Conservation (phyloP, 371 early-diverging fungal genomes). For the Circinella umbellata region DNA sequence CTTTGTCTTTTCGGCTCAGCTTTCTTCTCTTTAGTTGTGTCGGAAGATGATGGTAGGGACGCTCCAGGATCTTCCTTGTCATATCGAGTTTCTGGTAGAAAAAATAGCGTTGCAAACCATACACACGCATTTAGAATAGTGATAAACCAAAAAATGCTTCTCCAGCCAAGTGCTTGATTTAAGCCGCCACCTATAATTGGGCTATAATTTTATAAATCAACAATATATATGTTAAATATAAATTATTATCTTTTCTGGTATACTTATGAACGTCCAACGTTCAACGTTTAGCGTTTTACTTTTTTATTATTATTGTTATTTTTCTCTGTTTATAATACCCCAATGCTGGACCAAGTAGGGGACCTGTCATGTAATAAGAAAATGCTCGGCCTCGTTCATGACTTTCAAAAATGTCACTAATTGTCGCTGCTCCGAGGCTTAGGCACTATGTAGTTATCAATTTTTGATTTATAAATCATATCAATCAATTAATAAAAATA, state of each 20-base stretch:
- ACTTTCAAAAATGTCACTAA: conserved; percentile 44
- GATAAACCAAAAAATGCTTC: conserved; percentile 49
- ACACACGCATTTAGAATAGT: conserved; percentile 34
- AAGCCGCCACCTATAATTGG: conserved; percentile 55
- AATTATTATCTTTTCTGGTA: not conserved
- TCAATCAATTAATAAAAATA: not conserved
- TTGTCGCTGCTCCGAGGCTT: conserved; percentile 45
- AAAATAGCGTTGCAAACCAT: conserved; percentile 38
- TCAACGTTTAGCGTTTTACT: no score
- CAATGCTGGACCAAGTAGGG: conserved; percentile 32
- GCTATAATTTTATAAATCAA: conserved; percentile 15
- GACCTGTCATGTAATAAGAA: conserved; percentile 48
- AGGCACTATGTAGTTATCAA: not conserved
- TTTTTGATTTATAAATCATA: not conserved
- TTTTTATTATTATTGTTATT: no score
- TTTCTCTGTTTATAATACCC: conserved; percentile 2
- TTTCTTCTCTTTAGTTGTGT: not conserved
- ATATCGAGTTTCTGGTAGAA: conserved; percentile 49
- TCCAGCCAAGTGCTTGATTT: conserved; percentile 51
- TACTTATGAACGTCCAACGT: not conserved
- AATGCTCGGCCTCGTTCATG: conserved; percentile 51
- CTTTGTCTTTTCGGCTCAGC: not conserved
- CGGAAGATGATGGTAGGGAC: not conserved
- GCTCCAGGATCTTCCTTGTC: not conserved
- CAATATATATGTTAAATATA: not conserved